These are phyloP conservation scores for Penicillium turbatum DNA, from an alignment of 495 filamentous ascomycete genomes.

Conservation along the genomic window DNA sequence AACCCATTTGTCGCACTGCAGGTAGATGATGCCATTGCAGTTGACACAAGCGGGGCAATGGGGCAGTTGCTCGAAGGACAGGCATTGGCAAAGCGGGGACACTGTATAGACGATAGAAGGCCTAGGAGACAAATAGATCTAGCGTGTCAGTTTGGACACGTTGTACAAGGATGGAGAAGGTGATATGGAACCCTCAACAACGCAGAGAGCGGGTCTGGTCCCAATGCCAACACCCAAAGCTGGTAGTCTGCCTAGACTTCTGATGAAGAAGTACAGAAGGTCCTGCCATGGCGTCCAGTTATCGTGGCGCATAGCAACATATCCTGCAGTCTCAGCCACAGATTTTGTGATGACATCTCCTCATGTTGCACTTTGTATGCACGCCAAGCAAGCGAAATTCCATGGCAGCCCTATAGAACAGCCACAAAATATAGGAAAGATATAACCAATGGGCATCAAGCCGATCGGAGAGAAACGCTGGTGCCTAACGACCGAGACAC, in stretches of 20 bases:
- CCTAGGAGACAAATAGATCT: background rate
- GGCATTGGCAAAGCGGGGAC: conserved; percentile 10
- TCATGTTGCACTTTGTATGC: conserved; percentile 17
- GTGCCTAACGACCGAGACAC: conserved; percentile 18
- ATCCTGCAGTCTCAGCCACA: conserved; percentile 18
- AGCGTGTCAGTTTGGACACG: background rate
- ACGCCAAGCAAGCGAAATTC: conserved; percentile 16
- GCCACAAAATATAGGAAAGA: background rate
- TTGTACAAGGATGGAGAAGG: background rate
- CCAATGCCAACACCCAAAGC: background rate
- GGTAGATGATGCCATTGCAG: conserved; percentile 12
- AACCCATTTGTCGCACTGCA: conserved; percentile 14
- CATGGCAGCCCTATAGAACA: conserved; percentile 3
- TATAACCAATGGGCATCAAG: background rate
- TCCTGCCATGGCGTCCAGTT: background rate
- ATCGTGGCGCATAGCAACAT: conserved; percentile 19
- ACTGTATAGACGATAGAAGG: background rate
- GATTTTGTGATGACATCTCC: background rate
- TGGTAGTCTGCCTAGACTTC: background rate
- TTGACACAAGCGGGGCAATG: conserved; percentile 1
- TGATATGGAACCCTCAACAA: background rate
- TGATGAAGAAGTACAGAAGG: background rate
- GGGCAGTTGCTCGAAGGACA: background rate
- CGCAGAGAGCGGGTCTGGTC: background rate
- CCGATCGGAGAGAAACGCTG: conserved; percentile 11